Evolutionary conservation across 768 basidiomycete genomes (phyloP).

Genomic region (Heimioporus sp.): DNA sequence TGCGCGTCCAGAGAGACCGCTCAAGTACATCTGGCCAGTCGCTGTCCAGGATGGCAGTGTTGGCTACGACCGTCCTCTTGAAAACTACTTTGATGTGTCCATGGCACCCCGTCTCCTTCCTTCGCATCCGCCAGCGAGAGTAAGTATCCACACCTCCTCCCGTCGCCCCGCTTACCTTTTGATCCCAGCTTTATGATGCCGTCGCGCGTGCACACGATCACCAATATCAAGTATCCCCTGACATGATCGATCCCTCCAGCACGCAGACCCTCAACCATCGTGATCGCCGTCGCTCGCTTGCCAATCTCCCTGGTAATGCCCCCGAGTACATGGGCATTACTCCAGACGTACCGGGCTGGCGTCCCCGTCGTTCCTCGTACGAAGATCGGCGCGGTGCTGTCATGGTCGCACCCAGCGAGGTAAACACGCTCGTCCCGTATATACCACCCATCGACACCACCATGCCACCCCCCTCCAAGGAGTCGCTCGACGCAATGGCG

Average conservation of each 20-base stretch:
- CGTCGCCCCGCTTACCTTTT: background rate
- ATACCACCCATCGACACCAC: constrained; percentile 23
- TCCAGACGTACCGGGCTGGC: constrained; percentile 21
- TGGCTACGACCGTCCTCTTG: constrained; percentile 20
- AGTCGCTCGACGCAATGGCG: constrained; percentile 16
- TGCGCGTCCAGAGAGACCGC: constrained; percentile 6
- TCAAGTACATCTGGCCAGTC: constrained; percentile 12
- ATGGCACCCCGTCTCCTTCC: constrained; percentile 18
- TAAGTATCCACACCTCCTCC: constrained; percentile 3
- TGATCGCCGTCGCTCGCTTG: constrained; percentile 16
- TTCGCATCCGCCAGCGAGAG: constrained; percentile 9
- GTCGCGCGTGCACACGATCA: constrained; percentile 28
- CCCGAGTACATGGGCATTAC: constrained; percentile 24
- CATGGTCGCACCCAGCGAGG: constrained; percentile 23
- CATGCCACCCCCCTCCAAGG: constrained; percentile 12
- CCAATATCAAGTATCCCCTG: constrained; percentile 9
- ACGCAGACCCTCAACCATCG: constrained; percentile 9
- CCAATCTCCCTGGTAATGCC: constrained; percentile 12
- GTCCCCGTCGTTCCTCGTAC: constrained; percentile 22
- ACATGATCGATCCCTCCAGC: constrained; percentile 14
- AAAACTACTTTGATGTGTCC: constrained; percentile 26
- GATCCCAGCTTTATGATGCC: constrained; percentile 28
- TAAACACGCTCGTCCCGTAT: constrained; percentile 26
- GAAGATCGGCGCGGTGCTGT: constrained; percentile 24
- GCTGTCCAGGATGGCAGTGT: constrained; percentile 12